Evolutionary conservation across 2,329 filamentous ascomycete genomes (phyloP).

Genomic region (Scopulariopsis brevicaulis): DNA sequence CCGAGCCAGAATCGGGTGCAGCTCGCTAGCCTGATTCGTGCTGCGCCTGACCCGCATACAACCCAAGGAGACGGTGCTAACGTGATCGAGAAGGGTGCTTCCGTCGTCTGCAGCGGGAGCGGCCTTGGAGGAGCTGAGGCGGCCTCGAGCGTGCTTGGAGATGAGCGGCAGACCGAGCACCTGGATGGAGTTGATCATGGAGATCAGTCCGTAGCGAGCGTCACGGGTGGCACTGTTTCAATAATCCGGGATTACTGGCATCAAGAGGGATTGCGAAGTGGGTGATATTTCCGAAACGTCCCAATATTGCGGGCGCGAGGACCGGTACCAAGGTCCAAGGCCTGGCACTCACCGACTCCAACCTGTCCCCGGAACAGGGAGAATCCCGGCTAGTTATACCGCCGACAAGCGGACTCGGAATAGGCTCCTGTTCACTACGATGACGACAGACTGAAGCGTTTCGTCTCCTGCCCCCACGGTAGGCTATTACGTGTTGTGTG

Average conservation of each 20-base stretch:
- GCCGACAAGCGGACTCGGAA: too few relatives aligned
- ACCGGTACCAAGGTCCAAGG: neutral
- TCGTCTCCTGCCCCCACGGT: neutral
- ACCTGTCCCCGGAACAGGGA: neutral
- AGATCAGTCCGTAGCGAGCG: neutral
- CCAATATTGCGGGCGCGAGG: neutral
- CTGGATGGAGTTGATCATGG: neutral
- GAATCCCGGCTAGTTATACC: neutral
- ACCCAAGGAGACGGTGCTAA: neutral
- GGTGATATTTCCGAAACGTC: neutral
- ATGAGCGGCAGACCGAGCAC: too few relatives aligned
- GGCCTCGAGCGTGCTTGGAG: too few relatives aligned
- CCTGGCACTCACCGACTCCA: neutral
- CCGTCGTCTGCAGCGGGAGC: neutral
- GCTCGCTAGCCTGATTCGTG: neutral
- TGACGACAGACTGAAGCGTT: neutral
- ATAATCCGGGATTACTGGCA: neutral
- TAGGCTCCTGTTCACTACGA: neutral
- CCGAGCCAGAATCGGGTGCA: neutral
- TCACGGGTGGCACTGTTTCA: neutral
- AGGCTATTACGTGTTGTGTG: neutral
- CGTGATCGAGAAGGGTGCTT: neutral
- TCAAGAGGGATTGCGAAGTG: neutral
- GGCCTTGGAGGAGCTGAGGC: neutral
- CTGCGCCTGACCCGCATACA: neutral